Conservation (phyloP, 371 early-diverging fungal genomes). For the Chytridium lagenaria region DNA sequence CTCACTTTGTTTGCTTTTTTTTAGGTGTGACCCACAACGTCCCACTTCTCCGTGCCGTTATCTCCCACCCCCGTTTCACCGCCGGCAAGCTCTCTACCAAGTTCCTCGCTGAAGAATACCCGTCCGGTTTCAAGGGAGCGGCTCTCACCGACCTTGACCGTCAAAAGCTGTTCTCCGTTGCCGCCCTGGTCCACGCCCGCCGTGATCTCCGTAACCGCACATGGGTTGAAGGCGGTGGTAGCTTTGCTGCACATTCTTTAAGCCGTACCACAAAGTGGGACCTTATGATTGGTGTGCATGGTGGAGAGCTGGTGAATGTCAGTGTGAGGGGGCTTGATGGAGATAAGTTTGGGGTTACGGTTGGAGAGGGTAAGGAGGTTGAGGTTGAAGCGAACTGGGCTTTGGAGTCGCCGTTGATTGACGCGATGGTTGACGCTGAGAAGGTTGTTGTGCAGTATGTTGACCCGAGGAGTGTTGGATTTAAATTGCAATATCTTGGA, state of each 20-base stretch:
- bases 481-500: slow-evolving; percentile 81
- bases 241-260: slow-evolving; percentile 40
- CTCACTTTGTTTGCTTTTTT: background rate
- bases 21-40: slow-evolving; percentile 93
- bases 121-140: slow-evolving; percentile 86
- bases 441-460: slow-evolving; percentile 78
- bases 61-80: slow-evolving; percentile 77
- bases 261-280: slow-evolving; percentile 54
- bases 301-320: slow-evolving; percentile 1
- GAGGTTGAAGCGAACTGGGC: slow-evolving; percentile 70
- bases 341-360: slow-evolving; percentile 41
- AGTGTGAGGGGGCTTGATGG: slow-evolving; percentile 13
- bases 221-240: slow-evolving; percentile 56
- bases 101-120: slow-evolving; percentile 91
- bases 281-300: slow-evolving; percentile 59
- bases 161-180: slow-evolving; percentile 67
- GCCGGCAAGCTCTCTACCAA: slow-evolving; percentile 85
- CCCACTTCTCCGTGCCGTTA: slow-evolving; percentile 87
- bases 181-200: slow-evolving; percentile 73
- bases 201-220: slow-evolving; percentile 68
- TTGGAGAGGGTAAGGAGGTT: slow-evolving; percentile 50
- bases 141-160: slow-evolving; percentile 54
- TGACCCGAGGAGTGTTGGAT: slow-evolving; percentile 75
- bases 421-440: slow-evolving; percentile 59
- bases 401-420: slow-evolving; percentile 75